Base-by-base conservation (phyloP, 208 protist genomes). In the Trypanosoma avium region DNA sequence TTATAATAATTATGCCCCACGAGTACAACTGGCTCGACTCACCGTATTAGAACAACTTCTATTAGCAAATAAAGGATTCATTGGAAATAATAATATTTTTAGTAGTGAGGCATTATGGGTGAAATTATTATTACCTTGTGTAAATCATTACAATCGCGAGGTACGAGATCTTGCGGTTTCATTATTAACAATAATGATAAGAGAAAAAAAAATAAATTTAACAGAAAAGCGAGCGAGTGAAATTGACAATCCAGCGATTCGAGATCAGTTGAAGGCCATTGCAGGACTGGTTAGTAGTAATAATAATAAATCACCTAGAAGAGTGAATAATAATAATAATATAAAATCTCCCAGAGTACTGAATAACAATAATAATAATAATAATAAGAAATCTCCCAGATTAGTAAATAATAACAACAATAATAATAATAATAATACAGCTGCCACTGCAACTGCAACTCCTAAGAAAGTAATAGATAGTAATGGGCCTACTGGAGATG, bases 71-170 rank as follows among this genome's bases (percentile, higher is more conserved):
- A n/a, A n/a, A n/a, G 17, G 68, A 36, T 5, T 40, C 91, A n/a
- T 52, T 92, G 40, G 77, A 93, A 61, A 33, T 69, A 19, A 12
- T 88, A 33, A 15, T 82, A 4, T 27, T 13, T 3, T 22, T 24
- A 12, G 57, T n/a, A n/a, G n/a, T n/a, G 58, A 78, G 3, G 72
- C 62, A 7, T 12, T 92, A 9, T 75, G 90, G 61, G 63, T 66
- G 32, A 83, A 84, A 49, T 60, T 95, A 12, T 66, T 95, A 26
- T 71, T 92, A 15, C 89, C 89, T 0, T 78, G 73, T 13, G 59
- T 94, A 17, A 92, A 94, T 53, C 86, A 95, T 61, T 75, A 75
- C 10, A 86, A 82, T 48, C 36, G 56, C 0, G 92, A 94, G 17
- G 92, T 95, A 59, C 86, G 92, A 5, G 89, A 97, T 62, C 40